These are phyloP conservation scores for Viola odorata DNA, from an alignment of 345 rosid species.

Conservation along the genomic window DNA sequence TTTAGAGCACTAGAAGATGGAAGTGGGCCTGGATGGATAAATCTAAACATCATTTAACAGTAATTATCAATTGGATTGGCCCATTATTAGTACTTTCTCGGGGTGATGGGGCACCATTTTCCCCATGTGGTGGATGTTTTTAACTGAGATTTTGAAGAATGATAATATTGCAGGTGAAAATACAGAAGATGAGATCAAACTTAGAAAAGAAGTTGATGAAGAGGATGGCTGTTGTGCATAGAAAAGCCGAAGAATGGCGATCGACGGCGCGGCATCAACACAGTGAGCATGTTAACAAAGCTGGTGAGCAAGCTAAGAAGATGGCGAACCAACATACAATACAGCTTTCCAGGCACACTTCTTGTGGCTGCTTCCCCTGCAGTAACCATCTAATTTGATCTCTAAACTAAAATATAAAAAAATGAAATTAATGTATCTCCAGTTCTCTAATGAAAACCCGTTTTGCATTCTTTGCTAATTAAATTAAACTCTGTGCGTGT, in stretches of 20 bases:
- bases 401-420: not conserved
- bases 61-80: too few species aligned
- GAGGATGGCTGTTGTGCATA: constrained; percentile 65
- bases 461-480: not conserved
- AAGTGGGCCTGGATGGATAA: too few species aligned
- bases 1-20: too few species aligned
- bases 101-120: too few species aligned
- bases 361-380: constrained; percentile 78
- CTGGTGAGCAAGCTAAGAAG: constrained; percentile 41
- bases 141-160: not conserved
- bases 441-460: not conserved
- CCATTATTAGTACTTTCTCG: too few species aligned
- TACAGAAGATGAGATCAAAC: constrained; percentile 83
- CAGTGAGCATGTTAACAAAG: constrained; percentile 47
- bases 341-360: constrained; percentile 34
- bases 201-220: constrained; percentile 84
- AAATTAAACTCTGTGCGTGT: too few species aligned
- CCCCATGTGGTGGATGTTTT: not conserved
- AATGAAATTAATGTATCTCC: constrained; percentile 1
- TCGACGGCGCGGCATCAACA: constrained; percentile 61
- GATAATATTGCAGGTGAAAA: constrained; percentile 53
- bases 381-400: constrained; percentile 15
- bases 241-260: constrained; percentile 82
- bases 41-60: too few species aligned
- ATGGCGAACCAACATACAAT: constrained; percentile 27